Evolutionary conservation across 2,329 filamentous ascomycete genomes (phyloP), one percentile per base, ranked within the genome.

Genomic region (Aspergillus fijiensis): DNA sequence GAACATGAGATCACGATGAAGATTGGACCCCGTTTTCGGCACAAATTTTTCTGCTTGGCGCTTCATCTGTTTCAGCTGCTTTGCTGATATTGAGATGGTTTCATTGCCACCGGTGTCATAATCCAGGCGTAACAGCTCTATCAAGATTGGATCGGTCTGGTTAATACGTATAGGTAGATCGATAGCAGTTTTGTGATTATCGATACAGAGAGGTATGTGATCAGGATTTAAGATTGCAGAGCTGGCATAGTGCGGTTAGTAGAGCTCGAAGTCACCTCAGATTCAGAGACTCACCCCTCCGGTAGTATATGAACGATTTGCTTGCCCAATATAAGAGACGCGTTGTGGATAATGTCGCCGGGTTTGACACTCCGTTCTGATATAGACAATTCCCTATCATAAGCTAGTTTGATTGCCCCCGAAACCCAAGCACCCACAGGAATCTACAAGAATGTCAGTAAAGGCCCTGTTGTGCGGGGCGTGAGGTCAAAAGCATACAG

Each of bases 251-350:
- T 59, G 49, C 11, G 29, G 69, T 79, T 58, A 79, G 72, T 58
- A 50, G 21, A 35, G 27, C 39, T 14, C 21, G 27, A 12, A 33
- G 21, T 12, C 11, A 16, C 5, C 6, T 45, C 9, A 57, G 29
- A 31, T 29, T 4, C n/a, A 58, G 51, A 49, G 48, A 23, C 82
- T 67, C 75, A 89, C 81, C 96, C 96, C 81, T 99, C 95, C 2
- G 95, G 95, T 58, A 99, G 81, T 71, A 99, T 96, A 73, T 99
- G 95, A 76, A 99, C 94, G 68, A 97, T 96, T 79, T 98, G 93
- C 75, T 92, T 95, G 71, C 95, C 95, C 78, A 96, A 85, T 65
- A 99, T 98, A 70, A 98, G 84, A 23, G 93, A 96, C 33, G 91
- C 86, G 74, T 98, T 97, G 74, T 97, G 91, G 62, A 96, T 81